Evolutionary conservation across 1,139 yeast species (phyloP).

Genomic region (Eremothecium coryli): DNA sequence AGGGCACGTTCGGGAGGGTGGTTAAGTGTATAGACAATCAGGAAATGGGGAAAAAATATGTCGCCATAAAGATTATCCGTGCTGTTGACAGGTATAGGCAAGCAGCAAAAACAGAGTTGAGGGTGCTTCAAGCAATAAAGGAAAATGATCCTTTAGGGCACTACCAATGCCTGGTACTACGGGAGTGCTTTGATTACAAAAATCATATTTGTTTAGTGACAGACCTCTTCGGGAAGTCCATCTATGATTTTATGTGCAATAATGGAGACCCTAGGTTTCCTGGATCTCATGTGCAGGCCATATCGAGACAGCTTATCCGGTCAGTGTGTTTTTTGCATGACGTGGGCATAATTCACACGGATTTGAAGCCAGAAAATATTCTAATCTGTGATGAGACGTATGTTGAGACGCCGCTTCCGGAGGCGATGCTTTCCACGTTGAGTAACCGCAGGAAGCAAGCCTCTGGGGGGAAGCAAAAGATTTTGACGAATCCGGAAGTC

Average conservation of each 20-base stretch:
- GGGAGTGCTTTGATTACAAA: conserved; percentile 86
- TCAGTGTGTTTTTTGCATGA: conserved; percentile 88
- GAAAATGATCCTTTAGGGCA: conserved; percentile 45
- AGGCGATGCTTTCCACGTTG: conserved; percentile 16
- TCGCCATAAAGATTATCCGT: conserved; percentile 85
- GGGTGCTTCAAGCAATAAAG: conserved; percentile 63
- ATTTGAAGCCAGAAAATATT: conserved; percentile 87
- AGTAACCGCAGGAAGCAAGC: conserved; percentile 29
- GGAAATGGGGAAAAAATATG: conserved; percentile 38
- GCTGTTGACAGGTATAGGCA: conserved; percentile 72
- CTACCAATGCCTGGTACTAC: conserved; percentile 33
- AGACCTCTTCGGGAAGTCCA: conserved; percentile 71
- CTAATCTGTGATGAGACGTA: conserved; percentile 55
- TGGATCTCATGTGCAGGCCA: conserved; percentile 75
- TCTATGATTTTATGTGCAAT: conserved; percentile 78
- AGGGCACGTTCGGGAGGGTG: conserved; percentile 97
- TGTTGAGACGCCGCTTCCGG: conserved; percentile 24
- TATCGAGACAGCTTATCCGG: conserved; percentile 75
- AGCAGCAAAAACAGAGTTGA: conserved; percentile 77
- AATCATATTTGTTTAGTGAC: conserved; percentile 94
- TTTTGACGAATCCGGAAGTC: conserved; percentile 70
- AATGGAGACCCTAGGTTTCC: conserved; percentile 71
- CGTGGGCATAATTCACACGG: conserved; percentile 85
- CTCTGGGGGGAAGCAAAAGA: conserved; percentile 33
- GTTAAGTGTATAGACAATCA: conserved; percentile 58